Base-by-base conservation (phyloP, 495 filamentous ascomycete genomes). In the Xylaria intraflava region DNA sequence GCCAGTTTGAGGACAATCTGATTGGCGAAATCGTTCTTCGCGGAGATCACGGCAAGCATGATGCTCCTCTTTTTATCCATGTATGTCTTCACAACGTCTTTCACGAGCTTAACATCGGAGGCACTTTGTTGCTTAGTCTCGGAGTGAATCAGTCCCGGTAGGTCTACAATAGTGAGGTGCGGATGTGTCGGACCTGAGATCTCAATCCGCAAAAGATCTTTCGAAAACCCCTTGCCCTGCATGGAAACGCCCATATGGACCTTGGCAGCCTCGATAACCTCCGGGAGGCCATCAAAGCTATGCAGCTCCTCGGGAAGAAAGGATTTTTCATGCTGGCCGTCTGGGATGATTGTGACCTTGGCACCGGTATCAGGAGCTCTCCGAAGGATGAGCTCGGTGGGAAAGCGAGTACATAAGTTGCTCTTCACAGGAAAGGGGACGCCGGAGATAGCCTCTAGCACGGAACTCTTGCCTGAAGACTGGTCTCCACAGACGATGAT, bases 401-500 rank as follows among this genome's bases (percentile, higher is more conserved):
- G 78, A 46, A 86, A 87, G 0, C 82, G 73, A 0, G 84, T 88
- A 62, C 85, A 87, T 1, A 84, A 56, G 42, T 74, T 80, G 52
- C 77, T 77, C 23, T 83, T 80, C 14, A 73, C 59, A 0, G 84
- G 83, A 52, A 89, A 89, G 0, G 78, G 72, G 6, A 89, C 78
- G n/a, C 83, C 78, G 0, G 85, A 86, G 33, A 90, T 80, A 0
- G 82, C 85, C 66, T 89, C 80, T 0, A 89, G 71, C 0, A 89
- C 84, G 0, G 85, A 89, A 59, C 84, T 87, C 52, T 88, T 89
- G 2, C 86, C 85, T 1, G 78, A 78, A 0, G 82, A 85, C 55
- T 87, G 84, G 56, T 85, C 78, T 0, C 86, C 86, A 62, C 80
- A 86, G 14, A 89, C 83, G 8, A 88, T 75, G 41, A 89, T 71